Conservation (phyloP, 2,329 filamentous ascomycete genomes). For the Lachnellula subtilissima region DNA sequence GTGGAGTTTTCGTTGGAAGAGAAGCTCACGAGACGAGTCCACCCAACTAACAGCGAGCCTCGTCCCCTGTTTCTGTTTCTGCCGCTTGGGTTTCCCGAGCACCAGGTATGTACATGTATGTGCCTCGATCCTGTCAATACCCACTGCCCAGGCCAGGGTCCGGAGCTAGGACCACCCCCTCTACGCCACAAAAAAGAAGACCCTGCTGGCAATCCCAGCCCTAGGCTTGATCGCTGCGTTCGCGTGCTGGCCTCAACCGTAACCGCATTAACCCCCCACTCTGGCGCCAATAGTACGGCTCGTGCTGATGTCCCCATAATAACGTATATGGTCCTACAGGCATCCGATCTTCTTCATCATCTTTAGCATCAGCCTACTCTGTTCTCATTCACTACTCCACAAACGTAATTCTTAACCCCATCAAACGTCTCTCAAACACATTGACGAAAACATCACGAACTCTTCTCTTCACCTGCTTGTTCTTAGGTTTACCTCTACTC, state of each 20-base stretch:
- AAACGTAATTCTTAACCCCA: not conserved
- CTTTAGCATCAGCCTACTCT: not conserved
- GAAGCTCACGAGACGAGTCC: too few relatives aligned
- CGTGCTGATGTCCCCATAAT: conserved; percentile 3
- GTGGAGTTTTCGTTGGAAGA: too few relatives aligned
- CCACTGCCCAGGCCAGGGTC: not conserved
- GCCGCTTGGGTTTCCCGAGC: not conserved
- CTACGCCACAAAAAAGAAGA: not conserved
- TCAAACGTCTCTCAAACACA: not conserved
- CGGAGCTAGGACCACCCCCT: not conserved
- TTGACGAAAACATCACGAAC: not conserved
- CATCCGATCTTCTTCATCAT: conserved; percentile 8
- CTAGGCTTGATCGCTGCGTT: conserved; percentile 8
- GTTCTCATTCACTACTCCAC: not conserved
- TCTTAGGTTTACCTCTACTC: not conserved
- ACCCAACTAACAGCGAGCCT: too few relatives aligned
- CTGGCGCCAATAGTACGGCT: not conserved
- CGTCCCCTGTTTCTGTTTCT: too few relatives aligned
- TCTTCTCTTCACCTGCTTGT: not conserved
- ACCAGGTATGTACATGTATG: not conserved
- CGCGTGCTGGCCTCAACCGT: conserved; percentile 6
- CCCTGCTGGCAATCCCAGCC: conserved; percentile 3
- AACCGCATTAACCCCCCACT: conserved; percentile 1
- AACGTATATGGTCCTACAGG: conserved; percentile 9
- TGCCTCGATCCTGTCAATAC: not conserved